phyloP scores from a whole-genome alignment of 768 basidiomycete species.

The Tricholoma sp. region DNA sequence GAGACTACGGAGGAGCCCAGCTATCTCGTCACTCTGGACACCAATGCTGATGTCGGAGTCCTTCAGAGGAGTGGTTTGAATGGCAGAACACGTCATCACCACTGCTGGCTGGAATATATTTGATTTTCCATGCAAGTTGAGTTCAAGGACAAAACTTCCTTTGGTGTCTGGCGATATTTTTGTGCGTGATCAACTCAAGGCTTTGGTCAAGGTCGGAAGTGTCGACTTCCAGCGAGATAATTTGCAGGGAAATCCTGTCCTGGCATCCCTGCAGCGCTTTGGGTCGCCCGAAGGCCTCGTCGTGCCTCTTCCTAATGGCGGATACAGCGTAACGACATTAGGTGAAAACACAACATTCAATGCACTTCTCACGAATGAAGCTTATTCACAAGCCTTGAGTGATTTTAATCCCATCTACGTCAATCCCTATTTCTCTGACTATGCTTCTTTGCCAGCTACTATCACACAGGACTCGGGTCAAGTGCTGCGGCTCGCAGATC shows the following conservation, averaged over 20 bases:
- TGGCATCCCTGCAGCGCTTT: conserved; percentile 90
- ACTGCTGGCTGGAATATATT: conserved; percentile 70
- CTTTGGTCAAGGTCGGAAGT: conserved; percentile 81
- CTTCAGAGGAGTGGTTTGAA: conserved; percentile 94
- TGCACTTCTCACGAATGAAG: conserved; percentile 88
- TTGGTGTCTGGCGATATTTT: conserved; percentile 82
- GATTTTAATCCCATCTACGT: conserved; percentile 99
- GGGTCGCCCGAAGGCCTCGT: conserved; percentile 75
- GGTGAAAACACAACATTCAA: conserved; percentile 61
- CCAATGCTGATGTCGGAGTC: conserved; percentile 82
- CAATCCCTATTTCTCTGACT: conserved; percentile 97
- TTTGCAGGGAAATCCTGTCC: conserved; percentile 88
- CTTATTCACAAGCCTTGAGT: conserved; percentile 92
- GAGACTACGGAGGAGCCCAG: conserved; percentile 88
- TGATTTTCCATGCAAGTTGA: conserved; percentile 87
- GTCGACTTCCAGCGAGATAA: conserved; percentile 85
- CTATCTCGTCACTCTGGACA: conserved; percentile 71
- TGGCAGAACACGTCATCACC: conserved; percentile 89
- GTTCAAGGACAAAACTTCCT: conserved; percentile 88
- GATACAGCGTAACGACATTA: conserved; percentile 75
- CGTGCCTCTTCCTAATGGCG: conserved; percentile 75
- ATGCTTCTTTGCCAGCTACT: conserved; percentile 88
- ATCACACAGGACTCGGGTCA: conserved; percentile 99
- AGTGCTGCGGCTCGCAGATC: conserved; percentile 89
- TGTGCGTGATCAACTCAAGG: conserved; percentile 83